Evolutionary conservation across 768 basidiomycete species (phyloP).

Genomic region (Galerina sulciceps): DNA sequence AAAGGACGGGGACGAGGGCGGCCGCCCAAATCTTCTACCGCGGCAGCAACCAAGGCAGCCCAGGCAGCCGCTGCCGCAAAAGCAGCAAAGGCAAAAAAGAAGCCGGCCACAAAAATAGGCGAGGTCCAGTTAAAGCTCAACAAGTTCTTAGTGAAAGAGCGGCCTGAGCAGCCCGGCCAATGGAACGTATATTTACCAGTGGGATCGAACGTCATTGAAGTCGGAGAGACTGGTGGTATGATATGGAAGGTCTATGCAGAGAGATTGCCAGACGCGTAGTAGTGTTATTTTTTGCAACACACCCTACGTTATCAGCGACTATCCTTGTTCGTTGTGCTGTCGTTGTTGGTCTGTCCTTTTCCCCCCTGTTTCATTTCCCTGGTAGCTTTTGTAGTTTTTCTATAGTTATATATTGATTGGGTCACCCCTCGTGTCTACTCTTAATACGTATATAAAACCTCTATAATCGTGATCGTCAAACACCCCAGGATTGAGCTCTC

Average conservation of each 20-base stretch:
- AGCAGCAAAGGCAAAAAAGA: slow-evolving; percentile 39
- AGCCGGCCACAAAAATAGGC: slow-evolving; percentile 52
- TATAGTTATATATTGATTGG: slow-evolving; percentile 12
- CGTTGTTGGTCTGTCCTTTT: slow-evolving; percentile 1
- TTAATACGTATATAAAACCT: slow-evolving; percentile 8
- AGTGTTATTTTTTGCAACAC: not conserved
- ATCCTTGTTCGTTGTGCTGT: not conserved
- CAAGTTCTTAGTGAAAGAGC: slow-evolving; percentile 51
- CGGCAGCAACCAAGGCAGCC: slow-evolving; percentile 26
- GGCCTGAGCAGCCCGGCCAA: slow-evolving; percentile 47
- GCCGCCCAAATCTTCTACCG: slow-evolving; percentile 32
- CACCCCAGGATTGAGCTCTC: not conserved
- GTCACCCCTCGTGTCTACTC: not conserved
- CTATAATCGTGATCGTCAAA: too few relatives aligned
- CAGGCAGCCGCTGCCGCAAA: slow-evolving; percentile 30
- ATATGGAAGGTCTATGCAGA: slow-evolving; percentile 75
- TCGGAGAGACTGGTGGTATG: slow-evolving; percentile 73
- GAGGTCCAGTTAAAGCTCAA: slow-evolving; percentile 71
- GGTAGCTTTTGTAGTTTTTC: not conserved
- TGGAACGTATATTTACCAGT: slow-evolving; percentile 67
- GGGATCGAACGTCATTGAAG: slow-evolving; percentile 68
- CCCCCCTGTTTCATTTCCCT: not conserved
- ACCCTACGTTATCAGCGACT: not conserved
- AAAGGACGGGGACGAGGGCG: slow-evolving; percentile 43
- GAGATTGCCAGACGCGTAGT: slow-evolving; percentile 32